Percentiles rank a stretch among this genome's conserved stretches.
phyloP scores from a whole-genome alignment of 2,329 filamentous ascomycete genomes.

The Xylaria sp. region DNA sequence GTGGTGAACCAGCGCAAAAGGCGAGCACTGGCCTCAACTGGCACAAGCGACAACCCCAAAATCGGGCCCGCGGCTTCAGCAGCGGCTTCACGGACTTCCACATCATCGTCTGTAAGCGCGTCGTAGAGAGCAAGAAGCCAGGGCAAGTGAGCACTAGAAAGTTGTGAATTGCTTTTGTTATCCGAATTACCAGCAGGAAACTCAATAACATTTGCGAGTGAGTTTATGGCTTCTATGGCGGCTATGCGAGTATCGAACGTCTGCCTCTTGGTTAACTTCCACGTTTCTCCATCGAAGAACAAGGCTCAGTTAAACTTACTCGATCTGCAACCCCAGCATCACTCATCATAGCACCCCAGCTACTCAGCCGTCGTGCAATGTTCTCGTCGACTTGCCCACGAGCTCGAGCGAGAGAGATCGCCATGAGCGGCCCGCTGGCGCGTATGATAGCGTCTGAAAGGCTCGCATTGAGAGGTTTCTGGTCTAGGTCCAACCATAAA shows the following conservation, averaged over 20 bases:
- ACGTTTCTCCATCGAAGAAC: neutral
- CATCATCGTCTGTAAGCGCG: slow-evolving; percentile 87
- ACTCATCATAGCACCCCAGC: slow-evolving; percentile 63
- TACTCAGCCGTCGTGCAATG: slow-evolving; percentile 43
- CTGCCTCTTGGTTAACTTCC: slow-evolving; percentile 50
- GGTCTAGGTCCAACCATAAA: slow-evolving; percentile 55
- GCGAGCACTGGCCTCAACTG: slow-evolving; percentile 58
- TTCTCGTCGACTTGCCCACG: slow-evolving; percentile 28
- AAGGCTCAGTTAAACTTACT: slow-evolving; percentile 50
- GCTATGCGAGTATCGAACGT: slow-evolving; percentile 73
- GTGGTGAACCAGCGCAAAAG: slow-evolving; percentile 57
- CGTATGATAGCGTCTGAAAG: slow-evolving; percentile 62
- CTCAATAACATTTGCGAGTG: slow-evolving; percentile 55
- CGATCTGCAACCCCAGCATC: slow-evolving; percentile 60
- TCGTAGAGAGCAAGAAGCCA: slow-evolving; percentile 76
- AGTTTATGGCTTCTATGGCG: slow-evolving; percentile 64
- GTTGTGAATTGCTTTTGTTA: neutral
- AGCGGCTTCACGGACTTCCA: slow-evolving; percentile 79
- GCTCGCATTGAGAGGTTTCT: slow-evolving; percentile 57
- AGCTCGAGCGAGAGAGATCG: slow-evolving; percentile 45
- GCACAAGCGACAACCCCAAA: slow-evolving; percentile 56
- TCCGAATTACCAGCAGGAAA: slow-evolving; percentile 6
- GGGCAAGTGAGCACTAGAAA: slow-evolving; percentile 57
- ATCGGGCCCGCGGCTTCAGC: slow-evolving; percentile 61
- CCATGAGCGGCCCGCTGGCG: slow-evolving; percentile 58